phyloP scores from a whole-genome alignment of 768 basidiomycete species.

The Amanita fuliginea region DNA sequence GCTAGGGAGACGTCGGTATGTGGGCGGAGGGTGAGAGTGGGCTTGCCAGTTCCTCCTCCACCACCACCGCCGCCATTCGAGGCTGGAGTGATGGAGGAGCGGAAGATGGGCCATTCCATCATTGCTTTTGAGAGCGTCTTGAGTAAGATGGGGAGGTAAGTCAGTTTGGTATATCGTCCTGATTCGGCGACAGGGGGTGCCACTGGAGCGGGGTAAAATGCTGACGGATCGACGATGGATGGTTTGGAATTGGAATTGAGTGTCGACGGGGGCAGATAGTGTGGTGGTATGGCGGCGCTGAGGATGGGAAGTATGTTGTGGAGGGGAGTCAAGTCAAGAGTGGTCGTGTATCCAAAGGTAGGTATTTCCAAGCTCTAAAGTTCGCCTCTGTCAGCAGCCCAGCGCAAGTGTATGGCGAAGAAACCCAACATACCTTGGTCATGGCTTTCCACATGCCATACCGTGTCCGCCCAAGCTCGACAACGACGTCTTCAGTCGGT shows the following conservation, averaged over 20 bases:
- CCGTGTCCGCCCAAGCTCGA: constrained; percentile 68
- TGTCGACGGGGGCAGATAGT: constrained; percentile 23
- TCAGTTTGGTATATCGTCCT: constrained; percentile 53
- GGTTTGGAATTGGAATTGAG: constrained; percentile 5
- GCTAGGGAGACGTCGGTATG: constrained; percentile 68
- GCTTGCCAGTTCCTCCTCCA: constrained; percentile 34
- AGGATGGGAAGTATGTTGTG: constrained; percentile 1
- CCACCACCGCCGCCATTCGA: too few species aligned
- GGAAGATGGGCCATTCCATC: constrained; percentile 78
- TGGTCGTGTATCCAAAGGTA: constrained; percentile 55
- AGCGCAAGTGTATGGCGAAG: neutral
- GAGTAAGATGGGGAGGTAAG: constrained; percentile 74
- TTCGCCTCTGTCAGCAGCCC: neutral
- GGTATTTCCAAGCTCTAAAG: constrained; percentile 73
- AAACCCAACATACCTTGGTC: constrained; percentile 47
- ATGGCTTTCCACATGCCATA: constrained; percentile 88
- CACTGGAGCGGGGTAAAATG: constrained; percentile 26
- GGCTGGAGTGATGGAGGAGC: constrained; percentile 65
- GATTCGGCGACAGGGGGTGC: constrained; percentile 35
- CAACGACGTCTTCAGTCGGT: constrained; percentile 35
- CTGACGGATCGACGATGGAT: constrained; percentile 26
- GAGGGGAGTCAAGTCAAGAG: neutral
- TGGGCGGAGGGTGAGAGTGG: constrained; percentile 62
- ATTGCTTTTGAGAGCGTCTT: constrained; percentile 76
- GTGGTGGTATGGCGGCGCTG: constrained; percentile 58